Conservation (phyloP, 495 filamentous ascomycete species). For the Trichoderma orchidacearum region DNA sequence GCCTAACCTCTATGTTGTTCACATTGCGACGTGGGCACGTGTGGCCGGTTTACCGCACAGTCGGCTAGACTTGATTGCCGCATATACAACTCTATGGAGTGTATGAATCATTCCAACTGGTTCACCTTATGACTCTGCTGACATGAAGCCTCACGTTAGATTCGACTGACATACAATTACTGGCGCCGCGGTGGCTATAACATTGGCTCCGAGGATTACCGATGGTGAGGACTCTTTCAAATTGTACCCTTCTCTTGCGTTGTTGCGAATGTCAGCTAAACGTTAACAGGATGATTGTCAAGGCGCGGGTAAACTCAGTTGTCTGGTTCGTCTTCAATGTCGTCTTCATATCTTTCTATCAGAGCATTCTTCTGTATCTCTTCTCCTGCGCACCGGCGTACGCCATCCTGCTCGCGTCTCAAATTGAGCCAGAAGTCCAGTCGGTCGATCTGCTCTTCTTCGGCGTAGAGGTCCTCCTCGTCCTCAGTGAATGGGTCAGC, state of each 20-base stretch:
- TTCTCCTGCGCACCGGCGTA: constrained; percentile 69
- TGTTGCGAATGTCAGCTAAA: constrained; percentile 1
- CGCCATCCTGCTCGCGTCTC: constrained; percentile 46
- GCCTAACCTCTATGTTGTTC: constrained; percentile 77
- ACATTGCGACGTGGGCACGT: constrained; percentile 72
- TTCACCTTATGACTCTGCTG: not conserved
- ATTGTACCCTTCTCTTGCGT: not conserved
- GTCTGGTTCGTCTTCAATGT: constrained; percentile 78
- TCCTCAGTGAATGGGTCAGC: constrained; percentile 66
- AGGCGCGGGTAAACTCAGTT: constrained; percentile 21
- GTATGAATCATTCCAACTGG: constrained; percentile 24
- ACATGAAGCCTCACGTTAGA: constrained; percentile 19
- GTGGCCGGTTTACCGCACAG: constrained; percentile 55
- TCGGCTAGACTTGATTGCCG: constrained; percentile 58
- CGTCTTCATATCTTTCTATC: constrained; percentile 71
- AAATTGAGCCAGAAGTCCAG: constrained; percentile 27
- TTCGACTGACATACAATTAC: constrained; percentile 88
- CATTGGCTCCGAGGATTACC: constrained; percentile 84
- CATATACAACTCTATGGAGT: constrained; percentile 67
- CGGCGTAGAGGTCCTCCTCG: constrained; percentile 49
- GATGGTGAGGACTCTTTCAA: constrained; percentile 43
- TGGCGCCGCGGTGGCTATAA: constrained; percentile 90
- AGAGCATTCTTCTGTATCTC: constrained; percentile 64
- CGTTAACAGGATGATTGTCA: constrained; percentile 29
- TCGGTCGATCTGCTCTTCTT: constrained; percentile 56